Evolutionary conservation across 1,284 basidiomycete genomes (phyloP).

Genomic region (Trametes sp.): DNA sequence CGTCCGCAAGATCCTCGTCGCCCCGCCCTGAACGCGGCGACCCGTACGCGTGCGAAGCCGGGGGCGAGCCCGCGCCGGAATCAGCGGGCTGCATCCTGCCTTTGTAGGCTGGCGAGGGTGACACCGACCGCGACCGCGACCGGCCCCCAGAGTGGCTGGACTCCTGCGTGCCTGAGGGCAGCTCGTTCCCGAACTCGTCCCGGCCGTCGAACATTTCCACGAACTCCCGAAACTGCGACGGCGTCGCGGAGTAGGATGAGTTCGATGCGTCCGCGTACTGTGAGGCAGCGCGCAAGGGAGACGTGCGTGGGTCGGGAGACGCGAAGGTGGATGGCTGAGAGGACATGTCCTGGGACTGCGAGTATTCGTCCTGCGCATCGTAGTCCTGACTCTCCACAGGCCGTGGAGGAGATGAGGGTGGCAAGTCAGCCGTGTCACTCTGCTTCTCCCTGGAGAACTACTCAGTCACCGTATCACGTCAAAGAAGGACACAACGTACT

Average conservation of each 20-base stretch:
- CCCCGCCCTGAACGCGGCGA: not conserved
- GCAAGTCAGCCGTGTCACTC: too few relatives aligned
- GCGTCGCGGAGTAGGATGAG: constrained; percentile 5
- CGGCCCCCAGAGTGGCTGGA: not conserved
- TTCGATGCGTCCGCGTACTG: constrained; percentile 10
- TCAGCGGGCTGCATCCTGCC: not conserved
- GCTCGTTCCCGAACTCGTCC: constrained; percentile 23
- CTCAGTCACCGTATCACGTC: not conserved
- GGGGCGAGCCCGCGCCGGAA: not conserved
- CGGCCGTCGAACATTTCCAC: constrained; percentile 26
- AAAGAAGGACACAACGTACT: not conserved
- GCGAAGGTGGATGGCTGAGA: constrained; percentile 18
- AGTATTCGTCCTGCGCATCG: constrained; percentile 24
- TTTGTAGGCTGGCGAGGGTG: not conserved
- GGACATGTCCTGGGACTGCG: constrained; percentile 13
- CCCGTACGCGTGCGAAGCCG: not conserved
- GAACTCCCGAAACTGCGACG: constrained; percentile 22
- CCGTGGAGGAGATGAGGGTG: constrained; percentile 15
- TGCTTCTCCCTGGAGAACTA: not conserved
- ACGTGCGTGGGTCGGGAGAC: not conserved
- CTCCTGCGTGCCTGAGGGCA: not conserved
- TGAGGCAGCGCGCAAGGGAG: constrained; percentile 12
- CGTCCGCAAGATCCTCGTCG: not conserved
- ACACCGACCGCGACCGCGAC: constrained; percentile 2
- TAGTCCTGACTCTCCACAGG: constrained; percentile 19